These are phyloP conservation scores for Camillea tinctor DNA, from an alignment of 2,329 filamentous ascomycete species.

Conservation along the genomic window DNA sequence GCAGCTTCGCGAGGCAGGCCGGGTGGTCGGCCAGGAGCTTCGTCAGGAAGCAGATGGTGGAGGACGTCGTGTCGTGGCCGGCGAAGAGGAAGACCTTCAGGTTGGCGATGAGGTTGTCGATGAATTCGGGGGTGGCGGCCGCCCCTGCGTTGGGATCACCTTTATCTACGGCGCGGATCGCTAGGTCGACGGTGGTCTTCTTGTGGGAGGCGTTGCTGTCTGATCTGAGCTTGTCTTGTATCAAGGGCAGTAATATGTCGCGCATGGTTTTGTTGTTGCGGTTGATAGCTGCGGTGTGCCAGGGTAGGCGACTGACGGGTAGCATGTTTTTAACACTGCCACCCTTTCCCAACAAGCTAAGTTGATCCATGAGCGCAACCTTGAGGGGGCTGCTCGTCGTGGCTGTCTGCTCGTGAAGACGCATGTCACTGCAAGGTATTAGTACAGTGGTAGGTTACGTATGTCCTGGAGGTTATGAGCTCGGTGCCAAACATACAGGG, in stretches of 20 bases:
- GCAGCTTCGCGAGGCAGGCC: slow-evolving; percentile 29
- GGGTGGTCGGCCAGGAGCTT: slow-evolving; percentile 33
- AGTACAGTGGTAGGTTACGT: background rate
- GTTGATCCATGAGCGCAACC: slow-evolving; percentile 21
- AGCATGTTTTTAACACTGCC: slow-evolving; percentile 17
- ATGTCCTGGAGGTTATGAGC: background rate
- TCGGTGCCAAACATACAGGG: slow-evolving; percentile 27
- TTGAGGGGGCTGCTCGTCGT: slow-evolving; percentile 23
- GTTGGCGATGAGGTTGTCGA: slow-evolving; percentile 33
- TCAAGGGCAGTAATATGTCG: slow-evolving; percentile 24
- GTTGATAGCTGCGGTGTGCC: slow-evolving; percentile 19
- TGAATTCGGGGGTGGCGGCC: slow-evolving; percentile 24
- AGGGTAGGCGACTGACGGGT: slow-evolving; percentile 19
- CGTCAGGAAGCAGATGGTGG: slow-evolving; percentile 35
- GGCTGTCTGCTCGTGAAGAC: slow-evolving; percentile 25
- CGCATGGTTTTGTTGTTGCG: slow-evolving; percentile 27
- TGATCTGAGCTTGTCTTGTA: slow-evolving; percentile 21
- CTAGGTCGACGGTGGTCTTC: slow-evolving; percentile 29
- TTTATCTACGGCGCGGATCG: slow-evolving; percentile 25
- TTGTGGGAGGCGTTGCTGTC: slow-evolving; percentile 16
- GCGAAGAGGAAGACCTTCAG: slow-evolving; percentile 39
- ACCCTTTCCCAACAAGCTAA: slow-evolving; percentile 18
- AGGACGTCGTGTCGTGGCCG: slow-evolving; percentile 38
- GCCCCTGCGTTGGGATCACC: slow-evolving; percentile 18
- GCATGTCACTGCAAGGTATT: slow-evolving; percentile 21